phyloP scores from a whole-genome alignment of 371 early-diverging fungal species.

The Mortierella sp. region DNA sequence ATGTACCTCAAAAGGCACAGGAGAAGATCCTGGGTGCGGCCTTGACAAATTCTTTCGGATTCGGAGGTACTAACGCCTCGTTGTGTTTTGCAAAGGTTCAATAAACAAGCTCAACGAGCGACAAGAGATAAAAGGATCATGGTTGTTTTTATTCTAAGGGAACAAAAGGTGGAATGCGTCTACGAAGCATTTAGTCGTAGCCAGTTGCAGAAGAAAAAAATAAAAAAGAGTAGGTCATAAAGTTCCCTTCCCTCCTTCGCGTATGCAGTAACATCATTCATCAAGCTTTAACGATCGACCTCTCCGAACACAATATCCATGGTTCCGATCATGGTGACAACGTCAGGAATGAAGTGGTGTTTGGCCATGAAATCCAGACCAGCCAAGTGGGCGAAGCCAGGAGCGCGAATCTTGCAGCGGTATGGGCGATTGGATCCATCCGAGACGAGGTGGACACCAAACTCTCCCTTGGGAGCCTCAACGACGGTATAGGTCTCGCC shows the following conservation, averaged over 20 bases:
- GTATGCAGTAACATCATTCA: not conserved
- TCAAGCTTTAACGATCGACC: conserved; percentile 72
- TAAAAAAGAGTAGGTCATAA: not conserved
- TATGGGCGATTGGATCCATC: conserved; percentile 92
- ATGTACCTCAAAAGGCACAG: conserved; percentile 75
- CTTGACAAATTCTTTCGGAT: conserved; percentile 94
- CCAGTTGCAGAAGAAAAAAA: conserved; percentile 2
- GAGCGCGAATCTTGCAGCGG: conserved; percentile 98
- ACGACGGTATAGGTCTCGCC: conserved; percentile 98
- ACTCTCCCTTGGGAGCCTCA: conserved; percentile 98
- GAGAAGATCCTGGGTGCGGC: conserved; percentile 71
- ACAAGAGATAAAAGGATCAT: not conserved
- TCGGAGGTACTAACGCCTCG: conserved; percentile 96
- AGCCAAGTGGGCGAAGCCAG: conserved; percentile 95
- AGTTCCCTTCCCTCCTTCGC: not conserved
- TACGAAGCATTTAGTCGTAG: not conserved
- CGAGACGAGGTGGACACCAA: conserved; percentile 72
- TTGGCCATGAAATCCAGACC: conserved; percentile 91
- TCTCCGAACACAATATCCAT: conserved; percentile 97
- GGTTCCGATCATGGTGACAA: conserved; percentile 77
- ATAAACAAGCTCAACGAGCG: conserved; percentile 9
- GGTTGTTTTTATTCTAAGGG: conserved; percentile 32
- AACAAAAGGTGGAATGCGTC: conserved; percentile 5
- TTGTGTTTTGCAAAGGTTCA: conserved; percentile 75
- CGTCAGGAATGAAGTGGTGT: conserved; percentile 94